Evolutionary conservation across 2,329 filamentous ascomycete genomes (phyloP).

Genomic region (Exophiala oligosperma): DNA sequence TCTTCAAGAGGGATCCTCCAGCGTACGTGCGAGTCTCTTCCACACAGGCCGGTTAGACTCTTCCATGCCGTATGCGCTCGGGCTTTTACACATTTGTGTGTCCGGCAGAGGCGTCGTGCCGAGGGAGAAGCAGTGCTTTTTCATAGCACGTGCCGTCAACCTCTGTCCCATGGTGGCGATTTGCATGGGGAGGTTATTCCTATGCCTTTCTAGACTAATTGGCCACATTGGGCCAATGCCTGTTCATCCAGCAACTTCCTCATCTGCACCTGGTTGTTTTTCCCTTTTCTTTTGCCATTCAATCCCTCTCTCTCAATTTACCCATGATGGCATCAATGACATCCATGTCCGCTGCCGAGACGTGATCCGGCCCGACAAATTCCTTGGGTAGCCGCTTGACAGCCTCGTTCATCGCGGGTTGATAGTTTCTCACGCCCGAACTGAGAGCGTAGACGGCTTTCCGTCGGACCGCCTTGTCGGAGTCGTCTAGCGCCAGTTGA

Average conservation of each 20-base stretch:
- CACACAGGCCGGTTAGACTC: too few relatives aligned
- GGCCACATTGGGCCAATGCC: background rate
- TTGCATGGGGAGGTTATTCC: background rate
- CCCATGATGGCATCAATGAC: conserved; percentile 74
- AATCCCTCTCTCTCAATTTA: conserved; percentile 46
- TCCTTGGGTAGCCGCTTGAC: conserved; percentile 68
- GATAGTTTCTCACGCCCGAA: conserved; percentile 83
- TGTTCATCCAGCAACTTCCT: conserved; percentile 1
- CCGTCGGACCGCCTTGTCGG: conserved; percentile 66
- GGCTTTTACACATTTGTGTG: too few relatives aligned
- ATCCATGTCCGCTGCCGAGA: conserved; percentile 88
- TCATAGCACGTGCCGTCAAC: background rate
- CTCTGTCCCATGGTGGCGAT: background rate
- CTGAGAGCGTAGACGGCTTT: conserved; percentile 91
- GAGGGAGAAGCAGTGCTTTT: background rate
- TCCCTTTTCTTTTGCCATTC: background rate
- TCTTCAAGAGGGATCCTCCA: too few relatives aligned
- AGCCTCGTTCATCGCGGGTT: conserved; percentile 66
- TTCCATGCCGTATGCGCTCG: too few relatives aligned
- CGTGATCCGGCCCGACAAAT: conserved; percentile 57
- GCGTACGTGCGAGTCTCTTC: too few relatives aligned
- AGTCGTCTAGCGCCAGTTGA: conserved; percentile 60
- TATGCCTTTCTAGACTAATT: background rate
- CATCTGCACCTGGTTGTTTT: background rate
- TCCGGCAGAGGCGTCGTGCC: too few relatives aligned